Evolutionary conservation across 1,284 basidiomycete genomes (phyloP), one percentile per base, ranked within the genome.

Genomic region (Ceratobasidium theobromae): DNA sequence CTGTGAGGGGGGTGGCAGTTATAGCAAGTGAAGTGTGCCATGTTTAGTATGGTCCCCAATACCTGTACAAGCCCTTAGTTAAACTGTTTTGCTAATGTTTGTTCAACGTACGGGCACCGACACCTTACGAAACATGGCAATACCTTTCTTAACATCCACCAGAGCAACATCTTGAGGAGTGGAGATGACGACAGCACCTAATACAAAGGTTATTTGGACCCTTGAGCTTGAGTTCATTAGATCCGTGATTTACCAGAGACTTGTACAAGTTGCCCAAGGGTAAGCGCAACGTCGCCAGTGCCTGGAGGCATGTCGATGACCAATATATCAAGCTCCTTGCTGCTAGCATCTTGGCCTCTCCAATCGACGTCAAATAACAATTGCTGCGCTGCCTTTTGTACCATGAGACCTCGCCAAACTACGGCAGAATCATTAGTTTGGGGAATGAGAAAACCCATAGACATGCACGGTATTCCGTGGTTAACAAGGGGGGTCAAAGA

Each of bases 221-320:
- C 46, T 12, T 40, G n/a, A 16, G 38, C 9, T 16, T 25, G 25
- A 3, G 38, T n/a, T 27, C 14, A 21, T n/a, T 16, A 25, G 25
- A n/a, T n/a, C 27, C 5, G 5, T 27, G 25, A 71, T 81, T 32
- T 60, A 93, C 94, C 93, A 72, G 96, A 86, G 1, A 96, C 90
- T 12, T 83, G 77, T 0, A 97, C 93, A 4, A 98, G 82, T 74
- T 99, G 97, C 0, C 93, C 93, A 0, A 99, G 80, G 11, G 91
- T 95, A 51, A 99, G 82, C 8, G 93, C 93, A 0, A 99, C 94
- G 74, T 99, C 96, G 0, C 96, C 96, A 0, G 96, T 99, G 0
- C 97, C 96, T 0, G 96, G 96, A 0, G 96, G 96, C 88, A 98
- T 95, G 76, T 99, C 97, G 52, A 99, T 81, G 9, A 99, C 92